Conservation (phyloP, 179 eudicot species). For the Nepenthes alata region DNA sequence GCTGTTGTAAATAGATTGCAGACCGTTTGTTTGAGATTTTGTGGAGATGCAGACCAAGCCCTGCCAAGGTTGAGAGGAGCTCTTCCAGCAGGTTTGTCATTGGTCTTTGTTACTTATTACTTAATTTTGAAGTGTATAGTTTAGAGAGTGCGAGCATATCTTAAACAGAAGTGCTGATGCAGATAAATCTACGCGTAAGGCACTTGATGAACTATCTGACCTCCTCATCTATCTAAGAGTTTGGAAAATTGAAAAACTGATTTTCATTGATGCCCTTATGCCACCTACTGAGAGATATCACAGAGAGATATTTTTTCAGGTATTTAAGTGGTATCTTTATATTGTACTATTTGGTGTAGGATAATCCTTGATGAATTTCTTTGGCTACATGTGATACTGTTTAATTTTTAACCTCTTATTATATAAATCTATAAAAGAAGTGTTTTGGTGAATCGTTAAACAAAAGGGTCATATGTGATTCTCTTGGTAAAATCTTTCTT, state of each 20-base stretch:
- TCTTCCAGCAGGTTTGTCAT: conserved; percentile 64
- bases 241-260: conserved; percentile 64
- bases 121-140: background rate
- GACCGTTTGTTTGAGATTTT: conserved; percentile 75
- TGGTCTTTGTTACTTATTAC: background rate
- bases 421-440: no score
- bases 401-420: no score
- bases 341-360: no score
- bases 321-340: conserved; percentile 7
- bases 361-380: no score
- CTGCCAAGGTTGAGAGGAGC: conserved; percentile 94
- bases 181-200: conserved; percentile 64
- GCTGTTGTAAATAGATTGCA: conserved; percentile 82
- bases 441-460: no score
- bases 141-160: background rate
- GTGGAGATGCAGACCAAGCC: conserved; percentile 80
- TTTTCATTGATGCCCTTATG: conserved; percentile 77
- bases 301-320: conserved; percentile 88
- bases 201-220: conserved; percentile 82
- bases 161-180: conserved; percentile 13
- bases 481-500: no score
- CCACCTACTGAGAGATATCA: conserved; percentile 85
- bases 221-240: conserved; percentile 64
- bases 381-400: no score
- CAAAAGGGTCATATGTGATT: no score